Base-by-base conservation (phyloP, 1,139 yeast species). In the Pichiaceae sp. region DNA sequence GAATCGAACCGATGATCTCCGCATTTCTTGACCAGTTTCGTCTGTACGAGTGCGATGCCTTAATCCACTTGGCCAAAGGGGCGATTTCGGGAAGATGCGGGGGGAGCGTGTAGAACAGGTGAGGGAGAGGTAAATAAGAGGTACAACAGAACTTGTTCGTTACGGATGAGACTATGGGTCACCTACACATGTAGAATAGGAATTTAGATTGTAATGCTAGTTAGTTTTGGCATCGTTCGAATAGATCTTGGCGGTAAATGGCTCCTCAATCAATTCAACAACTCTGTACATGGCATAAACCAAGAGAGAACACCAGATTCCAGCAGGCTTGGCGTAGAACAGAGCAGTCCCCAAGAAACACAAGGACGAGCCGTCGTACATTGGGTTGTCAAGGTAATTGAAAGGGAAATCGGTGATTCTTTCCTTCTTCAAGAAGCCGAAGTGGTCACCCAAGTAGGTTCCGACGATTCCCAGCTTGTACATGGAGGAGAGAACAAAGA, bases 331-430 rank as follows among this genome's bases (percentile, higher is more conserved):
- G 17, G 80, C 96, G 57, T 74, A 79, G 75, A 82, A 83, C 48
- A 91, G 66, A 3, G 95, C 93, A 32, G 94, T 80, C 31, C 96
- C 98, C 56, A 91, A 65, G 67, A 91, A 91, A 39, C 94, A 78
- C 49, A 91, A 65, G 20, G 91, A 74, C 6, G 95, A 83, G 17
- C 98, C 98, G 54, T 83, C 82, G 62, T 91, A 91, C 98, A 91
- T 91, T 43, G 98, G 98, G 59, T 91, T 91, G 54, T 85, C 81
- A 48, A 81, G 74, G 42, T 87, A 74, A 52, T 80, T 89, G 70
- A 91, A 91, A 17, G 98, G 98, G 70, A 91, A 91, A 1, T 83
- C 79, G n/a, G 93, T 81, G 43, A 91, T 96, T 54, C 95, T 72
- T 46, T 83, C 76, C 45, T 77, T 76, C 94, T 89, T 91, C 52